Conservation (phyloP, 495 filamentous ascomycete genomes). For the Penicillium cinerascens region DNA sequence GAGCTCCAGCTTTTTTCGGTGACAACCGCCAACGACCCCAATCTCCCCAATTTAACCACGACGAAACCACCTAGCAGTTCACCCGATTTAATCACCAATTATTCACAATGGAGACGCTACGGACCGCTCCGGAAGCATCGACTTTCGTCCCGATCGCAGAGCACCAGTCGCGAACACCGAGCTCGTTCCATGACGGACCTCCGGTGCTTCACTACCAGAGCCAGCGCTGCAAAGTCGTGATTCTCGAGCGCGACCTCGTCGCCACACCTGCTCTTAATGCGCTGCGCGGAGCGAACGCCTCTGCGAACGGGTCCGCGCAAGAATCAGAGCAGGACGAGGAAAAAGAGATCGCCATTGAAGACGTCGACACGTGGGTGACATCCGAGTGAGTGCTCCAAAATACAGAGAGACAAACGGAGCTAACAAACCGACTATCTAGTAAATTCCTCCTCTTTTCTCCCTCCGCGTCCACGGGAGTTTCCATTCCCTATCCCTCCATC, state of each 20-base stretch:
- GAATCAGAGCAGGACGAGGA: slow-evolving; percentile 33
- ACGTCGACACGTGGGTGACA: slow-evolving; percentile 72
- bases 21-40: background rate
- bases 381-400: slow-evolving; percentile 57
- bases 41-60: background rate
- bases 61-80: background rate
- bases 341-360: slow-evolving; percentile 41
- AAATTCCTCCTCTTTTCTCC: slow-evolving; percentile 71
- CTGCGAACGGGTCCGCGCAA: slow-evolving; percentile 14
- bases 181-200: slow-evolving; percentile 74
- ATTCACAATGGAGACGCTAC: slow-evolving; percentile 47
- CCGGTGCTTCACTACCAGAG: slow-evolving; percentile 77
- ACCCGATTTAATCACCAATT: background rate
- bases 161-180: slow-evolving; percentile 81
- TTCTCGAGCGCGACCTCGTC: slow-evolving; percentile 42
- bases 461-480: slow-evolving; percentile 56
- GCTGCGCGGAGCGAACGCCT: slow-evolving; percentile 20
- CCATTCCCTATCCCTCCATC: slow-evolving; percentile 84
- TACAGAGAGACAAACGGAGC: background rate
- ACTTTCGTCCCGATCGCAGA: slow-evolving; percentile 70
- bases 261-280: slow-evolving; percentile 28
- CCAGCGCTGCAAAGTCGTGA: slow-evolving; percentile 56
- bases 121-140: slow-evolving; percentile 42
- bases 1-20: slow-evolving; percentile 8
- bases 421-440: slow-evolving; percentile 39